These are phyloP conservation scores for Neurospora sp. DNA, from an alignment of 2,329 filamentous ascomycete genomes.

Conservation along the genomic window DNA sequence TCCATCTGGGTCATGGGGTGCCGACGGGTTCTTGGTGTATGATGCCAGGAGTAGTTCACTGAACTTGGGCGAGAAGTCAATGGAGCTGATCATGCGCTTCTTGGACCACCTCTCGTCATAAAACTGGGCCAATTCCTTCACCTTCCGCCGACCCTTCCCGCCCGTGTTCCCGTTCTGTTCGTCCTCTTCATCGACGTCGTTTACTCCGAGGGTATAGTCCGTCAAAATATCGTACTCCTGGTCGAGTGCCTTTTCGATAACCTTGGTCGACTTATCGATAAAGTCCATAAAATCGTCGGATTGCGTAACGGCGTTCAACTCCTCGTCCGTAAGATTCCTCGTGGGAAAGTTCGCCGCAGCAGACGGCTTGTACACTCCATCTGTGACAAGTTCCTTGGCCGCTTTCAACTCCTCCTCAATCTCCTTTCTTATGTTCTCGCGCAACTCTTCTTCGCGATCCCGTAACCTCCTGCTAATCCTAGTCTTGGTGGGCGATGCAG, in stretches of 20 bases:
- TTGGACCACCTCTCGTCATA: conserved; percentile 94
- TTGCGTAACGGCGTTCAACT: conserved; percentile 79
- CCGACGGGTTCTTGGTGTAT: conserved; percentile 94
- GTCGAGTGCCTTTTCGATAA: conserved; percentile 90
- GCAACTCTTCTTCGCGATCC: conserved; percentile 79
- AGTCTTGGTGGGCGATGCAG: conserved; percentile 52
- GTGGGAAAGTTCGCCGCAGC: conserved; percentile 58
- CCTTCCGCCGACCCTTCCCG: conserved; percentile 60
- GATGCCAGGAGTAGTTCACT: conserved; percentile 86
- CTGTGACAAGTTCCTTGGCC: conserved; percentile 48
- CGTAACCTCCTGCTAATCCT: conserved; percentile 68
- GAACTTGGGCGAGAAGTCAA: conserved; percentile 93
- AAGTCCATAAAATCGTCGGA: conserved; percentile 94
- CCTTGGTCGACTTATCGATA: conserved; percentile 89
- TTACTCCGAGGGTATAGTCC: conserved; percentile 78
- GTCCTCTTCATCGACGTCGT: conserved; percentile 71
- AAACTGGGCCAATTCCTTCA: conserved; percentile 86
- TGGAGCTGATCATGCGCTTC: conserved; percentile 91
- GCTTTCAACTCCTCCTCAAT: conserved; percentile 86
- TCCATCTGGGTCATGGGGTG: conserved; percentile 86
- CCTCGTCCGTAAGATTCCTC: conserved; percentile 70
- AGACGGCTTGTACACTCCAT: conserved; percentile 34
- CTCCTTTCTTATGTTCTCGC: conserved; percentile 73
- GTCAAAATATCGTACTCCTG: conserved; percentile 94
- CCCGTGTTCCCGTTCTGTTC: conserved; percentile 62